Conservation (phyloP, 2,329 filamentous ascomycete genomes). For the Ascochyta rabiei region DNA sequence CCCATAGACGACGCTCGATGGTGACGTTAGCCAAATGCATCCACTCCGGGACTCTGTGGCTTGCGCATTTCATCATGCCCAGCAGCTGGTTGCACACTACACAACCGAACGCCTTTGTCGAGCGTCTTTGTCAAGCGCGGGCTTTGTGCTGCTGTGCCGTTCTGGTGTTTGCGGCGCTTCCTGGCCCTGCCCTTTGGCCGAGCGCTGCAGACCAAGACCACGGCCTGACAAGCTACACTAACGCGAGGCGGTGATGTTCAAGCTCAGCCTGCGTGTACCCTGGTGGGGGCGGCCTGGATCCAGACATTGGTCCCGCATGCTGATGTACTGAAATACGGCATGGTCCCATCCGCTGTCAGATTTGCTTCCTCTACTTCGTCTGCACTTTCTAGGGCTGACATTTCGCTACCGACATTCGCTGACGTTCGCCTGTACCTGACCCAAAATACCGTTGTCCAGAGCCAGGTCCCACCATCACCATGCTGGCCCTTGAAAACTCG, state of each 20-base stretch:
- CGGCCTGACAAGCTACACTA: neutral
- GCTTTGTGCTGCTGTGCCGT: neutral
- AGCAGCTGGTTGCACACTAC: neutral
- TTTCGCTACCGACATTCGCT: neutral
- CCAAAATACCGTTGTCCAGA: neutral
- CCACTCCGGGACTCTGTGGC: neutral
- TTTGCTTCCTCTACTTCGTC: neutral
- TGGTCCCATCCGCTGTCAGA: constrained; percentile 2
- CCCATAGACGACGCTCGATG: neutral
- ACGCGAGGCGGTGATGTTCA: neutral
- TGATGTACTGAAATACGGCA: constrained; percentile 12
- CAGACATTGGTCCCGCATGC: neutral
- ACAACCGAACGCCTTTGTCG: neutral
- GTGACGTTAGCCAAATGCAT: constrained; percentile 9
- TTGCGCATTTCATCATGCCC: constrained; percentile 6
- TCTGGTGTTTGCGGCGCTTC: neutral
- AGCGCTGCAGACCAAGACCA: constrained; percentile 8
- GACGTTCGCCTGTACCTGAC: constrained; percentile 6
- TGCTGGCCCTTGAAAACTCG: constrained; percentile 20
- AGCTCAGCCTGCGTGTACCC: constrained; percentile 3
- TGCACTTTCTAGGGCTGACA: constrained; percentile 2
- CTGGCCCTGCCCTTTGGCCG: constrained; percentile 1
- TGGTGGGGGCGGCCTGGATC: constrained; percentile 11
- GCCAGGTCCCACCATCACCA: constrained; percentile 4
- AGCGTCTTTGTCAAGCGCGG: constrained; percentile 1